Conservation (phyloP, 768 basidiomycete species). For the Leccinum fibrillosum region DNA sequence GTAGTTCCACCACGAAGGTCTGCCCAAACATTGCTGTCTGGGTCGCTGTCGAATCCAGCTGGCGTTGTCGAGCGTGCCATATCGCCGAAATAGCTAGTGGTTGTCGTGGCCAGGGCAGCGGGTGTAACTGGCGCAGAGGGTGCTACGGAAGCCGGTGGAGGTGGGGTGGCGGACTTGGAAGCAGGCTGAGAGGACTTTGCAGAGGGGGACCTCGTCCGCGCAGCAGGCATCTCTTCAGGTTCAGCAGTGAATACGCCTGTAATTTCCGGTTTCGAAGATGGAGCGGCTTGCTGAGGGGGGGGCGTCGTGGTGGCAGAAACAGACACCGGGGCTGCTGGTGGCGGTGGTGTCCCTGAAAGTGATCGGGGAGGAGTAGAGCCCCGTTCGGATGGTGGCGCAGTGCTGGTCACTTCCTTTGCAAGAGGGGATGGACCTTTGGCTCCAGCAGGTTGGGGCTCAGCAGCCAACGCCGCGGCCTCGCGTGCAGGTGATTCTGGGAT, state of each 20-base stretch:
- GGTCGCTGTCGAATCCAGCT: slow-evolving; percentile 17
- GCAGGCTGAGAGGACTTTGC: slow-evolving; percentile 13
- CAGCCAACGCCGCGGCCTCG: slow-evolving; percentile 44
- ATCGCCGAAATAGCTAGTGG: slow-evolving; percentile 22
- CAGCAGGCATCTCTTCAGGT: slow-evolving; percentile 34
- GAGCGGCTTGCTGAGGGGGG: slow-evolving; percentile 7
- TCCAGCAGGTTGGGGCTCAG: slow-evolving; percentile 24
- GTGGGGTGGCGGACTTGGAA: slow-evolving; percentile 17
- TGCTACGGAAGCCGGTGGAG: slow-evolving; percentile 17
- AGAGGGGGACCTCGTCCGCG: slow-evolving; percentile 6
- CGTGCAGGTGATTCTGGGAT: slow-evolving; percentile 69
- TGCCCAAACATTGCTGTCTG: slow-evolving; percentile 29
- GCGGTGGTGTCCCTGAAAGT: slow-evolving; percentile 18
- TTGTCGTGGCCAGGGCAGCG: slow-evolving; percentile 6
- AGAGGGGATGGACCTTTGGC: slow-evolving; percentile 44
- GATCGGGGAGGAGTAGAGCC: slow-evolving; percentile 19
- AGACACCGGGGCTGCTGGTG: slow-evolving; percentile 16
- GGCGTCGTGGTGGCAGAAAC: slow-evolving; percentile 11
- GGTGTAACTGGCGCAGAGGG: slow-evolving; percentile 25
- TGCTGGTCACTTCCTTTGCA: slow-evolving; percentile 26
- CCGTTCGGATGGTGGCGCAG: slow-evolving; percentile 13
- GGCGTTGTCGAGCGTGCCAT: slow-evolving; percentile 28
- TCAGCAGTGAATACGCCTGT: slow-evolving; percentile 49
- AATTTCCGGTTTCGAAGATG: slow-evolving; percentile 37
- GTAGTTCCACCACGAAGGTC: slow-evolving; percentile 9